phyloP scores from a whole-genome alignment of 2,329 filamentous ascomycete species.

The Davidsoniella virescens region DNA sequence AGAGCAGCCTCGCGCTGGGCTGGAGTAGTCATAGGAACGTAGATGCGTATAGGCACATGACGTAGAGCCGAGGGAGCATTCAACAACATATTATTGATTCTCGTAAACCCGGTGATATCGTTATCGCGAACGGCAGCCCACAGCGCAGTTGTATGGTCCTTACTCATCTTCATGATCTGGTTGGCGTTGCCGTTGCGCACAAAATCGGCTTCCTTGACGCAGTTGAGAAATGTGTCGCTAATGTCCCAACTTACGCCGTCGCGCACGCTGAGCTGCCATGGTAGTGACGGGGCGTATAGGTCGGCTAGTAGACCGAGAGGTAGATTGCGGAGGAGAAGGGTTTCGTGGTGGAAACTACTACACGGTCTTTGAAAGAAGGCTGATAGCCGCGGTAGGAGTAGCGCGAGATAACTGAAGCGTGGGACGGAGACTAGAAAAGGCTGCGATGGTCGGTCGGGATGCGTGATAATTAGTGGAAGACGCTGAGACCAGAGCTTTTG shows the following conservation, averaged over 20 bases:
- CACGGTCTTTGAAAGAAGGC: slow-evolving; percentile 37
- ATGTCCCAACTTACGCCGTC: slow-evolving; percentile 44
- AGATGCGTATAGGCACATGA: slow-evolving; percentile 76
- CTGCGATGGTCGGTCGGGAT: slow-evolving; percentile 28
- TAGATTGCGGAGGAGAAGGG: slow-evolving; percentile 35
- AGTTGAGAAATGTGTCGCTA: slow-evolving; percentile 46
- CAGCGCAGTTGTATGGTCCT: slow-evolving; percentile 64
- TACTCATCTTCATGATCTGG: slow-evolving; percentile 76
- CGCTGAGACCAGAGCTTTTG: slow-evolving; percentile 38
- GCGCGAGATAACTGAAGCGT: slow-evolving; percentile 42
- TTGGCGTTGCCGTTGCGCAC: slow-evolving; percentile 76
- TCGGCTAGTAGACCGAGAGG: slow-evolving; percentile 38
- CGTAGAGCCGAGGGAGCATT: slow-evolving; percentile 58
- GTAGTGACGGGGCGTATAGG: slow-evolving; percentile 36
- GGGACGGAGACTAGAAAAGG: slow-evolving; percentile 39
- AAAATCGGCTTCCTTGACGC: slow-evolving; percentile 64
- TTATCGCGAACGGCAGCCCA: slow-evolving; percentile 71
- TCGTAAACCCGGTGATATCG: slow-evolving; percentile 54
- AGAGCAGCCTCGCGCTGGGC: slow-evolving; percentile 20
- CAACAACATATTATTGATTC: slow-evolving; percentile 61
- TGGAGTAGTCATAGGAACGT: slow-evolving; percentile 54
- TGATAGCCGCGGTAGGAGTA: slow-evolving; percentile 38
- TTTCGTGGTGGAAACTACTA: slow-evolving; percentile 43
- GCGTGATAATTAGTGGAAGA: slow-evolving; percentile 38
- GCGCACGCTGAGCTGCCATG: slow-evolving; percentile 38